These are phyloP conservation scores for Macrocybe gigantea DNA, from an alignment of 768 basidiomycete species.

Conservation along the genomic window DNA sequence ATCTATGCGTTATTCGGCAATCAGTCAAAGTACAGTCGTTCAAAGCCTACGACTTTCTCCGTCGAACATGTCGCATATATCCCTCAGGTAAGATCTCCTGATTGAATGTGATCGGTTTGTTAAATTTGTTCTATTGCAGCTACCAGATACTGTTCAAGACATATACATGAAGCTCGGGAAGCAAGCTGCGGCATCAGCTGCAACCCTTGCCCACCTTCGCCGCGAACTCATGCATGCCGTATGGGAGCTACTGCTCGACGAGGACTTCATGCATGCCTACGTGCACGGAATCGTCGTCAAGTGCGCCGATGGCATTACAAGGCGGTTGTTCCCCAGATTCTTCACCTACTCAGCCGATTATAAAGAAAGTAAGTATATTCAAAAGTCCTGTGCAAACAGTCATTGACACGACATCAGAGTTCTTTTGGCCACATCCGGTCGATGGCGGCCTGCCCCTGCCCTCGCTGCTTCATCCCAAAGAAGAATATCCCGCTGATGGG, in stretches of 20 bases:
- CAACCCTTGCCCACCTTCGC: constrained; percentile 21
- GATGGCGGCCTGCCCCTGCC: constrained; percentile 14
- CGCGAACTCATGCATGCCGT: constrained; percentile 24
- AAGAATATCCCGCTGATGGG: constrained; percentile 6
- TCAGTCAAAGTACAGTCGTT: constrained; percentile 29
- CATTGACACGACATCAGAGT: constrained; percentile 7
- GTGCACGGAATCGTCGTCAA: constrained; percentile 21
- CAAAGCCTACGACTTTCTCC: constrained; percentile 18
- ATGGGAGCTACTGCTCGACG: constrained; percentile 19
- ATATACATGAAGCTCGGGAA: constrained; percentile 7
- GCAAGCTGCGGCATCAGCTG: constrained; percentile 2
- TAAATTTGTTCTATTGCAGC: constrained; percentile 10
- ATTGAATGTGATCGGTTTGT: neutral
- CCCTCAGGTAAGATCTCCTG: constrained; percentile 20
- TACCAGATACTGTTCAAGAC: constrained; percentile 24
- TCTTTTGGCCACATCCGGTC: constrained; percentile 14
- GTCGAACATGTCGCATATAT: constrained; percentile 37
- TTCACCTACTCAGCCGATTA: constrained; percentile 30
- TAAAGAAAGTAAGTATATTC: constrained; percentile 22
- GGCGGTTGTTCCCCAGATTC: constrained; percentile 23
- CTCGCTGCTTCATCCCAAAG: constrained; percentile 10
- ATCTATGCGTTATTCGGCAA: constrained; percentile 32
- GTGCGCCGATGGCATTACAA: constrained; percentile 21
- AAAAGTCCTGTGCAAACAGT: constrained; percentile 6
- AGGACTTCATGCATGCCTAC: constrained; percentile 20